A percentile compares a stretch with the other conserved stretches of the same genome.
phyloP scores from a whole-genome alignment of 2,329 filamentous ascomycete species.

The Xylaria sp. region DNA sequence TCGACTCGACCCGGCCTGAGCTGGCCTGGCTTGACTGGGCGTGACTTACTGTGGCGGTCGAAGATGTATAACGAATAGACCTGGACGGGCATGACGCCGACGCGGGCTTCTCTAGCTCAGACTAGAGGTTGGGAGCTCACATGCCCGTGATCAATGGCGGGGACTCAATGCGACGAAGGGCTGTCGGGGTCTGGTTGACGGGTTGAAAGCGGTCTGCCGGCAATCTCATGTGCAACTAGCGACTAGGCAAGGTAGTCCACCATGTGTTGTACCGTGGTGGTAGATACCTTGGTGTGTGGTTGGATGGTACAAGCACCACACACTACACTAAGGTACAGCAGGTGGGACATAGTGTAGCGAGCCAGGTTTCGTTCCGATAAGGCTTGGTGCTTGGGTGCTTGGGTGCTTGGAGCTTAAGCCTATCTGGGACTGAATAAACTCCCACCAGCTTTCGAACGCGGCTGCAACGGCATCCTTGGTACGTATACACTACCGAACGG shows the following conservation, averaged over 20 bases:
- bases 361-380: neutral
- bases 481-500: no score
- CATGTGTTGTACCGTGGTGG: no score
- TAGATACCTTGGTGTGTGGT: no score
- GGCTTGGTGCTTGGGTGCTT: no score
- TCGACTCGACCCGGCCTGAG: neutral
- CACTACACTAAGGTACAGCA: neutral
- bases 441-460: conserved; percentile 13
- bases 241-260: no score
- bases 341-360: neutral
- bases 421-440: neutral
- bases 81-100: conserved; percentile 67
- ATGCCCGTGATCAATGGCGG: conserved; percentile 31
- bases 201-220: no score
- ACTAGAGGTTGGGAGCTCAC: conserved; percentile 35
- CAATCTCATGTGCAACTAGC: no score
- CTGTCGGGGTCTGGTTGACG: neutral
- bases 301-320: no score
- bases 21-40: conserved; percentile 2
- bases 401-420: no score
- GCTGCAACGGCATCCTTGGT: conserved; percentile 16
- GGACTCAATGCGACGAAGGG: conserved; percentile 3
- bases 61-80: conserved; percentile 99
- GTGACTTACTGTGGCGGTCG: conserved; percentile 85
- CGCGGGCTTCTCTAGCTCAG: conserved; percentile 25